Conservation (phyloP, 176 grass and related monocot genomes). For the Lolium rigidum region DNA sequence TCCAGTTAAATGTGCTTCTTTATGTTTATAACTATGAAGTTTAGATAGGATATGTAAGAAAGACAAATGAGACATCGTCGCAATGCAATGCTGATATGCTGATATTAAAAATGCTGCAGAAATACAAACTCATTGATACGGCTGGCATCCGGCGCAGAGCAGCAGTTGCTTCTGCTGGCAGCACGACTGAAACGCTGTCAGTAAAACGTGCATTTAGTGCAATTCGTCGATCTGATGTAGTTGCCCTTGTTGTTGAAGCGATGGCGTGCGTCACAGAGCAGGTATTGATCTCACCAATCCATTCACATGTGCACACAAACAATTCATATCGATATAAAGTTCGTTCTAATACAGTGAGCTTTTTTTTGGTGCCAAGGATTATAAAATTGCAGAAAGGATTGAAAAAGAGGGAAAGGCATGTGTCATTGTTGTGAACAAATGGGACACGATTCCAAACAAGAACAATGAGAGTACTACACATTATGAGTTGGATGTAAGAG, state of each 20-base stretch:
- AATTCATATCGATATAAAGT: constrained; percentile 18
- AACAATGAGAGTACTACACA: constrained; percentile 81
- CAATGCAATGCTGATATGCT: constrained; percentile 28
- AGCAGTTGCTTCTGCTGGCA: constrained; percentile 86
- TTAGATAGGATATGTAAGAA: background rate
- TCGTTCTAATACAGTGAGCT: constrained; percentile 25
- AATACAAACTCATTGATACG: constrained; percentile 94
- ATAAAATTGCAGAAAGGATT: constrained; percentile 93
- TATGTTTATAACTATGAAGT: constrained; percentile 2
- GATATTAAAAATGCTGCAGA: constrained; percentile 58
- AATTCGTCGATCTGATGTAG: constrained; percentile 86
- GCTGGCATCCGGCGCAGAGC: constrained; percentile 91
- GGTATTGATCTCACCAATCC: constrained; percentile 48
- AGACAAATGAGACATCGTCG: background rate
- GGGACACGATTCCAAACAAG: constrained; percentile 99
- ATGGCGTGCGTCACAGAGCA: constrained; percentile 90
- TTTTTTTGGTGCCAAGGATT: constrained; percentile 63
- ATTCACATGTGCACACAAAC: background rate
- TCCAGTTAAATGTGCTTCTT: constrained; percentile 4
- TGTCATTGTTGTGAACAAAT: constrained; percentile 97
- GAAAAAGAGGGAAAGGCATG: constrained; percentile 97
- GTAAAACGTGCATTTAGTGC: constrained; percentile 95
- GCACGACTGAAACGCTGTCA: constrained; percentile 83
- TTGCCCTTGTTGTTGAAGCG: constrained; percentile 93
- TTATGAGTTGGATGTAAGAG: constrained; percentile 96